phyloP scores from a whole-genome alignment of 2,329 filamentous ascomycete genomes.

The Pseudonectria foliicola region DNA sequence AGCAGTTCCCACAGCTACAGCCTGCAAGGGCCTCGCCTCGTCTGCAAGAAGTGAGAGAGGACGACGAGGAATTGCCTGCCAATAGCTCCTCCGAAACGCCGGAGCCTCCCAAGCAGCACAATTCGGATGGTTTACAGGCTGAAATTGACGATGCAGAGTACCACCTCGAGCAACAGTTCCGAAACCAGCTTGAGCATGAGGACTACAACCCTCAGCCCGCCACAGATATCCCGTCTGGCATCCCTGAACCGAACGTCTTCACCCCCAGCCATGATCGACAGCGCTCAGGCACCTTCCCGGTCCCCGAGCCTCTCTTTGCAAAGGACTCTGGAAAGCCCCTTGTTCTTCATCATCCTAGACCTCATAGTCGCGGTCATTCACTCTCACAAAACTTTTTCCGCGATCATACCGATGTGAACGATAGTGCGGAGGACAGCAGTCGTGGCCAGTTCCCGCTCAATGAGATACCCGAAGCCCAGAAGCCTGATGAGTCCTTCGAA shows the following conservation, averaged over 20 bases:
- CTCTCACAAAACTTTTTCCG: slow-evolving; percentile 60
- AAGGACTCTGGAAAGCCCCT: slow-evolving; percentile 46
- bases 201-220: slow-evolving; percentile 62
- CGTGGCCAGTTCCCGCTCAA: slow-evolving; percentile 35
- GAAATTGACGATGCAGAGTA: slow-evolving; percentile 84
- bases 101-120: slow-evolving; percentile 38
- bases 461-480: slow-evolving; percentile 32
- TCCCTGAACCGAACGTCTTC: slow-evolving; percentile 17
- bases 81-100: slow-evolving; percentile 50
- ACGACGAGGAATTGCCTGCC: slow-evolving; percentile 53
- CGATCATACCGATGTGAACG: slow-evolving; percentile 43
- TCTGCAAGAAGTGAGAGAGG: slow-evolving; percentile 67
- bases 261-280: slow-evolving; percentile 33
- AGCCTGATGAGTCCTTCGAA: slow-evolving; percentile 52
- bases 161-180: slow-evolving; percentile 72
- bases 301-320: slow-evolving; percentile 41
- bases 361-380: slow-evolving; percentile 67
- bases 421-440: slow-evolving; percentile 30
- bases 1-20: slow-evolving; percentile 48
- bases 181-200: slow-evolving; percentile 70
- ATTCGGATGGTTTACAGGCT: slow-evolving; percentile 68
- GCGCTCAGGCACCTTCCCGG: slow-evolving; percentile 41
- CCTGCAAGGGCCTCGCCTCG: slow-evolving; percentile 51
- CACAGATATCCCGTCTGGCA: slow-evolving; percentile 15
- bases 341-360: slow-evolving; percentile 63